phyloP scores from a whole-genome alignment of 352 stramenopile species.

The Hyphochytrium catenoides region DNA sequence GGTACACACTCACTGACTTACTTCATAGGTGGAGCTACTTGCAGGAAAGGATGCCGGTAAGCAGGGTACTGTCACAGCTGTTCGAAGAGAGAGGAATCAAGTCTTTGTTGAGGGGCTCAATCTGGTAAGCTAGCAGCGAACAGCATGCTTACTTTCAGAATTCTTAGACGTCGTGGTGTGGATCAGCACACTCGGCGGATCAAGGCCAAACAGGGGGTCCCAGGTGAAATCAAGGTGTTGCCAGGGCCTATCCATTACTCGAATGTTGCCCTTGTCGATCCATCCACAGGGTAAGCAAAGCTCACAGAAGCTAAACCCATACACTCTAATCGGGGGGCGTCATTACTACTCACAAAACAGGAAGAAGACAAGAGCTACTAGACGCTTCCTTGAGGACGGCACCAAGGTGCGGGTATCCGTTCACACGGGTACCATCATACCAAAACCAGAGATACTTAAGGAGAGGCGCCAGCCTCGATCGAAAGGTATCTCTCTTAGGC shows the following conservation, averaged over 20 bases:
- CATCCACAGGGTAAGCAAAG: slow-evolving; percentile 30
- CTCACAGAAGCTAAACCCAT: not conserved
- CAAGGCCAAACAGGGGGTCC: slow-evolving; percentile 30
- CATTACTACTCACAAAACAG: slow-evolving; percentile 5
- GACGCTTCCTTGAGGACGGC: slow-evolving; percentile 66
- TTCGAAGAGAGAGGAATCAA: slow-evolving; percentile 43
- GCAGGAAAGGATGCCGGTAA: slow-evolving; percentile 52
- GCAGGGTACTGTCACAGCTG: slow-evolving; percentile 34
- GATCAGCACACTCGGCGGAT: slow-evolving; percentile 41
- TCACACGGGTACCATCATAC: slow-evolving; percentile 84
- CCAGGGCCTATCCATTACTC: slow-evolving; percentile 59
- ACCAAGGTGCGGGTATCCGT: slow-evolving; percentile 84
- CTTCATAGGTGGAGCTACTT: slow-evolving; percentile 36
- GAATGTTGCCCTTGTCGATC: slow-evolving; percentile 56
- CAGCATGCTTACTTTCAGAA: slow-evolving; percentile 3
- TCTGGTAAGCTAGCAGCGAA: slow-evolving; percentile 19
- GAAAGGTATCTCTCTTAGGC: slow-evolving; percentile 26
- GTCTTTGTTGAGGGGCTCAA: slow-evolving; percentile 62
- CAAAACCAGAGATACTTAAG: slow-evolving; percentile 69
- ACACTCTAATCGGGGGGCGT: not conserved
- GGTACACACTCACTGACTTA: not conserved
- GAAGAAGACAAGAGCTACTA: slow-evolving; percentile 41
- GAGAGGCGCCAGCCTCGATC: slow-evolving; percentile 48
- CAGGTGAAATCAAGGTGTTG: slow-evolving; percentile 44
- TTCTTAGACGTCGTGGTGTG: slow-evolving; percentile 1